A percentile compares a stretch with the other conserved stretches of the same genome.
Conservation (phyloP, 2,329 filamentous ascomycete genomes). For the Colletotrichum sojae region DNA sequence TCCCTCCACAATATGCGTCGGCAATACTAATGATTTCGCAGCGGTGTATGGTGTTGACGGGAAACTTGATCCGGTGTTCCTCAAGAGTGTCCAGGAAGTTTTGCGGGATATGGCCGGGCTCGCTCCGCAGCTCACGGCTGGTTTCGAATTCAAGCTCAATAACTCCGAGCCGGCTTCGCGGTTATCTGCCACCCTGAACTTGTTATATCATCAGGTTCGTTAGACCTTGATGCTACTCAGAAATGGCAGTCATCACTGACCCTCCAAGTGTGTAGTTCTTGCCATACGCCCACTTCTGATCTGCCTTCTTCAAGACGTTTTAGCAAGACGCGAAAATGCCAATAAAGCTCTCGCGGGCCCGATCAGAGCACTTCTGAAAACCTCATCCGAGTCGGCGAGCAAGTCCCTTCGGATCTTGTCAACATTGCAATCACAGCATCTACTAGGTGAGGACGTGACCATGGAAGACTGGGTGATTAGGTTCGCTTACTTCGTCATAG, state of each 20-base stretch:
- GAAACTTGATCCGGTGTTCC: slow-evolving; percentile 19
- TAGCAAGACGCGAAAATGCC: slow-evolving; percentile 17
- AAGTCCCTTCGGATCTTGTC: slow-evolving; percentile 25
- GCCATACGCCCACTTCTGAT: slow-evolving; percentile 20
- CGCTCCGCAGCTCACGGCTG: slow-evolving; percentile 13
- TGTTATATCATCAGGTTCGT: slow-evolving; percentile 30
- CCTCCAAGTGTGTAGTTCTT: slow-evolving; percentile 18
- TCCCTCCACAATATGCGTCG: too few species aligned
- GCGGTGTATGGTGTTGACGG: slow-evolving; percentile 32
- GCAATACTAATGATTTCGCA: not conserved
- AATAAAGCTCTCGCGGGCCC: slow-evolving; percentile 16
- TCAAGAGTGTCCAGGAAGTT: slow-evolving; percentile 21
- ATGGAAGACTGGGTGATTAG: too few species aligned
- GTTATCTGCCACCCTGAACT: slow-evolving; percentile 19
- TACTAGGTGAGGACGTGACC: not conserved
- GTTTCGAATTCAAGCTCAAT: slow-evolving; percentile 30
- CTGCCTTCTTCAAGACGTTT: slow-evolving; percentile 16
- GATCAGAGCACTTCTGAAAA: slow-evolving; percentile 18
- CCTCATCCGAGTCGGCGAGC: slow-evolving; percentile 26
- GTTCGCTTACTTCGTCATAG: not conserved
- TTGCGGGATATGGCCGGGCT: slow-evolving; percentile 19
- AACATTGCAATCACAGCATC: slow-evolving; percentile 16
- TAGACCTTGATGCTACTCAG: too few species aligned
- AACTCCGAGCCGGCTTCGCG: slow-evolving; percentile 18
- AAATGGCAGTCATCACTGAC: too few species aligned